Percentiles rank a stretch among this genome's conserved stretches.
Conservation (phyloP, 192 early-diverging fungal species). For the Rhizoclosmatium sp. region DNA sequence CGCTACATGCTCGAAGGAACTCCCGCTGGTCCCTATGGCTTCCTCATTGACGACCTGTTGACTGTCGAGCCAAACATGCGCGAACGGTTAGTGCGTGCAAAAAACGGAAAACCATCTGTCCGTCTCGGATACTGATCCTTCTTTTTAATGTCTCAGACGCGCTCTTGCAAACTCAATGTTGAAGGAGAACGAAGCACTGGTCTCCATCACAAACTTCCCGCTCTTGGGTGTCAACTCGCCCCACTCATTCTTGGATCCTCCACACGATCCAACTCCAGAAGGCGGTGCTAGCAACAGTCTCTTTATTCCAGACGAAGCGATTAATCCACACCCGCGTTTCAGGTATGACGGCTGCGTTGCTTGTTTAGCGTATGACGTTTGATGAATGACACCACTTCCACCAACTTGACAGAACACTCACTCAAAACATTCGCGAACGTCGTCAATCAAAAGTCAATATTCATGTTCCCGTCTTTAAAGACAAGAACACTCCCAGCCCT, state of each 20-base stretch:
- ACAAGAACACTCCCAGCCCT: slow-evolving; percentile 86
- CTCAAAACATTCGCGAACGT: slow-evolving; percentile 91
- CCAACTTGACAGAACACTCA: slow-evolving; percentile 69
- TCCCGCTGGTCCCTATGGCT: slow-evolving; percentile 90
- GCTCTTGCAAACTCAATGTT: slow-evolving; percentile 68
- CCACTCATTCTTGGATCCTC: slow-evolving; percentile 72
- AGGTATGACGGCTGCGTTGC: slow-evolving; percentile 59
- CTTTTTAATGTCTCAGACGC: slow-evolving; percentile 60
- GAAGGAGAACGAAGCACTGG: slow-evolving; percentile 73
- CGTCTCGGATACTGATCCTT: background rate
- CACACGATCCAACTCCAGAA: slow-evolving; percentile 58
- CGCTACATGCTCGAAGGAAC: slow-evolving; percentile 98
- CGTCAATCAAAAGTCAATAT: slow-evolving; percentile 94
- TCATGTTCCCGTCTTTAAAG: slow-evolving; percentile 95
- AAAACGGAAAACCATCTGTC: background rate
- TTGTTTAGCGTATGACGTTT: background rate
- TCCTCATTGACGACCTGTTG: slow-evolving; percentile 78
- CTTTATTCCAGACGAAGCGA: slow-evolving; percentile 93
- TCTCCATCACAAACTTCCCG: slow-evolving; percentile 90
- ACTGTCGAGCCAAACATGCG: slow-evolving; percentile 91
- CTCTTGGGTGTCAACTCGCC: slow-evolving; percentile 70
- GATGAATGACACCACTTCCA: background rate
- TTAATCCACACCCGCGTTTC: slow-evolving; percentile 95
- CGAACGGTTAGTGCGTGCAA: slow-evolving; percentile 37
- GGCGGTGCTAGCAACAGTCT: slow-evolving; percentile 76